Evolutionary conservation across 495 filamentous ascomycete species (phyloP), one percentile per base, ranked within the genome.

Genomic region (Neurospora sublineolata): DNA sequence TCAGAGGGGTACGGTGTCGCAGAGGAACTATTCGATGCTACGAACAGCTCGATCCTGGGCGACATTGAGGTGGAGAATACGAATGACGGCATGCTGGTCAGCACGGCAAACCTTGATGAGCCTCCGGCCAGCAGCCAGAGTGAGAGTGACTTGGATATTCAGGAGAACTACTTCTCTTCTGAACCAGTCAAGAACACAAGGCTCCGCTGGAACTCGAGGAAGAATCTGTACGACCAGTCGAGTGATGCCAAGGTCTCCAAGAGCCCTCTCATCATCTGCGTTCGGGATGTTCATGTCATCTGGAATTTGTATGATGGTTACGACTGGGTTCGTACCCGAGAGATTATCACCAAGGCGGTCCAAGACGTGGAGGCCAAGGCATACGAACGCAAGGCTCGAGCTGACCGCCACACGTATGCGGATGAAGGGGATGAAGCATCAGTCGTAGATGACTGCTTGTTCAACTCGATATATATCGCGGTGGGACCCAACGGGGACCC

Each of bases 261-360:
- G 7, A 92, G 90, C 73, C 94, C 95, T 16, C 83, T 98, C 30
- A 88, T 89, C 72, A 83, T 98, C 10, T 87, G 88, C 39, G 85
- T 97, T 18, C 89, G 92, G 5, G 93, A 97, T 79, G 89, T 96
- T 16, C 92, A 98, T 78, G 83, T 97, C 67, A 97, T 98, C 73
- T 99, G 96, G 96, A 97, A 99, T 78, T 83, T 99, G 2, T 97
- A 93, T 78, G 96, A 99, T 81, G 96, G 96, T 7, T 99, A 97
- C 77, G 96, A 99, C 80, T 99, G 96, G 96, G 88, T 89, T 75
- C 84, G 87, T 37, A 98, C 95, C 0, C 83, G 94, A 67, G 93
- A 97, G 72, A 89, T 89, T 4, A 97, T 97, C 75, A 88, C 89
- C 33, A 90, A 93, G 76, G 94, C 92, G 16, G 93, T 98, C 7